Conservation (phyloP, 2,329 filamentous ascomycete species). For the Beauveria brongniartii region DNA sequence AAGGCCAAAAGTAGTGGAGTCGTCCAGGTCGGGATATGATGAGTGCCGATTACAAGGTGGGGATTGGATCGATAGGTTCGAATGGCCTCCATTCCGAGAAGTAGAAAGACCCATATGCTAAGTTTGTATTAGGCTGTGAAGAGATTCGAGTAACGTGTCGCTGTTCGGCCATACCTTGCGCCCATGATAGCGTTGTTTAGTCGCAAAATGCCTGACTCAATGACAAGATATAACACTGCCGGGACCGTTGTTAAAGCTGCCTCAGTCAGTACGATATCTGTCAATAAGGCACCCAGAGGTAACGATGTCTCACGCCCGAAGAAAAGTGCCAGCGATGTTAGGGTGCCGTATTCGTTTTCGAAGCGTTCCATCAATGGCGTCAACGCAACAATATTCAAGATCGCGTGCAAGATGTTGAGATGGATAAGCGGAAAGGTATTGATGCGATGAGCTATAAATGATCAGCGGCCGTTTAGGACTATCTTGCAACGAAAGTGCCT, state of each 20-base stretch:
- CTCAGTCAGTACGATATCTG: conserved; percentile 8
- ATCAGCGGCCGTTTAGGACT: conserved; percentile 1
- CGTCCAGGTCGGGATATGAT: conserved; percentile 83
- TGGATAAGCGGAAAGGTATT: conserved; percentile 92
- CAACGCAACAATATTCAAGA: conserved; percentile 72
- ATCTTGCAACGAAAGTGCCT: conserved; percentile 26
- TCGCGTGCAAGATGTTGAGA: conserved; percentile 66
- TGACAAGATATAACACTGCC: conserved; percentile 67
- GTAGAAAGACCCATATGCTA: conserved; percentile 87
- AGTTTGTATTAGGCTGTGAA: neutral
- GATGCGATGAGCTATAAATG: conserved; percentile 68
- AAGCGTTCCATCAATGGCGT: conserved; percentile 89
- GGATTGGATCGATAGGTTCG: conserved; percentile 79
- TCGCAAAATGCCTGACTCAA: conserved; percentile 66
- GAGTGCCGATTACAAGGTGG: conserved; percentile 54
- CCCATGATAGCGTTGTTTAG: conserved; percentile 70
- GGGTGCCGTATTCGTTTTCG: conserved; percentile 83
- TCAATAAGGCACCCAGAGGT: neutral
- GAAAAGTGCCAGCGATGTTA: conserved; percentile 81
- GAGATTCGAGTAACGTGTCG: neutral
- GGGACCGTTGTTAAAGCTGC: conserved; percentile 75
- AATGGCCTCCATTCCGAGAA: conserved; percentile 78
- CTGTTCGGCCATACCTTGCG: conserved; percentile 52
- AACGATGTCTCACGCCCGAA: conserved; percentile 67
- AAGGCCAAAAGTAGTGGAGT: conserved; percentile 73